Evolutionary conservation across 768 basidiomycete genomes (phyloP).

Genomic region (Xerocomellus intermedius): DNA sequence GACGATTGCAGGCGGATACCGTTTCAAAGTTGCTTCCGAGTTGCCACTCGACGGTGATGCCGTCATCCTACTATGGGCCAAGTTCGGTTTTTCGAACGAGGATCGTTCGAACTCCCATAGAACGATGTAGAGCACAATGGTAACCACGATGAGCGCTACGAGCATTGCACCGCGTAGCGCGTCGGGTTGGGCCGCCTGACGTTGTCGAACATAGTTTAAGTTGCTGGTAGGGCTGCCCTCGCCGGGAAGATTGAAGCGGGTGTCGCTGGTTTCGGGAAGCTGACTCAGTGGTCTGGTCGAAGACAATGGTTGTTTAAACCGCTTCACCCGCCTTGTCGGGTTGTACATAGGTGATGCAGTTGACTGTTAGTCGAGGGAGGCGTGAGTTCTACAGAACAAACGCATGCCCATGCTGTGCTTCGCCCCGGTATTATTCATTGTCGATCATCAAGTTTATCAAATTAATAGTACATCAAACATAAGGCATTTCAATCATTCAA

Average conservation of each 20-base stretch:
- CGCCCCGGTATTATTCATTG: too few species aligned
- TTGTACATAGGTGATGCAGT: constrained; percentile 10
- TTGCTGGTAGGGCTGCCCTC: background rate
- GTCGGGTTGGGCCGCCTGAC: background rate
- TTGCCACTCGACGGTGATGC: background rate
- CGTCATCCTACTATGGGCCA: background rate
- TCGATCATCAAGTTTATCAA: too few species aligned
- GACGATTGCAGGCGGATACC: background rate
- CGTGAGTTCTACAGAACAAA: too few species aligned
- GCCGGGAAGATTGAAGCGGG: background rate
- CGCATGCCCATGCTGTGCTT: too few species aligned
- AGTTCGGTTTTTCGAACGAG: constrained; percentile 1
- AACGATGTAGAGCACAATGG: constrained; percentile 23
- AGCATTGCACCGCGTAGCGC: constrained; percentile 15
- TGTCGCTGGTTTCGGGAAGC: background rate
- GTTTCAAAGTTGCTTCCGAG: background rate
- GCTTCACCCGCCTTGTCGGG: constrained; percentile 18
- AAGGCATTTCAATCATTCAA: too few species aligned
- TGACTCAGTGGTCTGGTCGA: background rate
- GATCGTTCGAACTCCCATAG: constrained; percentile 18
- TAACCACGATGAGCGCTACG: constrained; percentile 17
- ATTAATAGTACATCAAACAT: too few species aligned
- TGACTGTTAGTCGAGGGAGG: background rate
- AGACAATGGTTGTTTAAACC: background rate
- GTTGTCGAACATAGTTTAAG: constrained; percentile 6